Base-by-base conservation (phyloP, 2,329 filamentous ascomycete genomes). In the Plenodomus tracheiphilus region DNA sequence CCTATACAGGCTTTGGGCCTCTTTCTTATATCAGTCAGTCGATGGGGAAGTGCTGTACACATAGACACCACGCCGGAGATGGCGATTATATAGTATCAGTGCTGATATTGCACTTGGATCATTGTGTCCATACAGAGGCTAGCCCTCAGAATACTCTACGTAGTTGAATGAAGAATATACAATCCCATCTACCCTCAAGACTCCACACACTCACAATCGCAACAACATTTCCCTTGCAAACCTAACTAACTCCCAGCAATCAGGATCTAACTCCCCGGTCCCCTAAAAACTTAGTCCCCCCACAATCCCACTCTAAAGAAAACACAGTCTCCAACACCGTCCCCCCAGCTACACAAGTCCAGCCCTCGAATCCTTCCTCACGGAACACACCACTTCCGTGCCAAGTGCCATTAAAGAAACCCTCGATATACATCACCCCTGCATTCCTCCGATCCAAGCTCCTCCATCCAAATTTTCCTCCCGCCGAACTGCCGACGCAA, bases 1-100 rank as follows among this genome's bases (percentile, higher is more conserved):
- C 59, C 58, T 58, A 65, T 55, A 65, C 41, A 56, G 62, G 64
- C 65, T 53, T 51, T 36, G 45, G 43, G 59, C 61, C 57, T 54
- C 44, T 48, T 58, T 51, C 17, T 36, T 21, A 32, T 10, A 25
- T 15, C 11, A 32, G 34, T 18, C 21, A 19, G 30, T 50, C n/a
- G 51, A 42, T 38, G 37, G 42, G 44, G 39, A 35, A 47, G 45
- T 25, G n/a, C 48, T 38, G 17, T n/a, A 20, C 20, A 37, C 18
- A 25, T n/a, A 36, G 16, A 28, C 35, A 39, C n/a, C n/a, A n/a
- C n/a, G n/a, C n/a, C n/a, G n/a, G 39, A 37, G 44, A 44, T 18
- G 40, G 45, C 21, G 39, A n/a, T 37, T 34, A 46, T 30, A 34
- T 16, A 39, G 28, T 32, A 32, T 32, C 28, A 15, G 6, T 32